Percentiles rank a stretch among this genome's conserved stretches.
These are phyloP conservation scores for Brassica incana DNA, from an alignment of 345 rosid species.

Conservation along the genomic window DNA sequence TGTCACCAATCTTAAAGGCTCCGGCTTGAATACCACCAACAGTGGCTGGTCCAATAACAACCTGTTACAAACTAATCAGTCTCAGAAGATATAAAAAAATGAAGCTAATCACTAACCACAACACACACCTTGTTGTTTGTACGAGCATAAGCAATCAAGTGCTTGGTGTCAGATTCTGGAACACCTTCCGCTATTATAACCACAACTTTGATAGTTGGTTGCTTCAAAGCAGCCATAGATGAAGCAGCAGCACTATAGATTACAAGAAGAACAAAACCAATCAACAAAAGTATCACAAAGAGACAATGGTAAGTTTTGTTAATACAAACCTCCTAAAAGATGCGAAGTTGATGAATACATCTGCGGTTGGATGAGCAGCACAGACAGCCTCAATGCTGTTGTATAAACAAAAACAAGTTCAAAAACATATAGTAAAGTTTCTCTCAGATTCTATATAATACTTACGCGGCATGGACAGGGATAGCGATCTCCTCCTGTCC, in stretches of 20 bases:
- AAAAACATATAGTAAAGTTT: too few species aligned
- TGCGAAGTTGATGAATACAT: slow-evolving; percentile 95
- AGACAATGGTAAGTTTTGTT: not conserved
- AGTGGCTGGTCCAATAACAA: slow-evolving; percentile 90
- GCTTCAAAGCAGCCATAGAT: slow-evolving; percentile 91
- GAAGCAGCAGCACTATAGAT: slow-evolving; percentile 63
- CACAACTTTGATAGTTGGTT: slow-evolving; percentile 81
- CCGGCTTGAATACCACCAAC: slow-evolving; percentile 98
- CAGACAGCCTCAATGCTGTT: slow-evolving; percentile 83
- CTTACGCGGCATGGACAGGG: slow-evolving; percentile 87
- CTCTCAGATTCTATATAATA: too few species aligned
- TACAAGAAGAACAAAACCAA: not conserved
- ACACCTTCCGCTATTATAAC: slow-evolving; percentile 96
- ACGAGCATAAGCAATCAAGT: slow-evolving; percentile 78
- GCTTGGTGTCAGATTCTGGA: slow-evolving; percentile 87
- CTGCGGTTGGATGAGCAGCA: slow-evolving; percentile 91
- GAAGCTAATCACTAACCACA: too few species aligned
- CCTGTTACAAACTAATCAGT: slow-evolving; percentile 44
- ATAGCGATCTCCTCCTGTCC: slow-evolving; percentile 99
- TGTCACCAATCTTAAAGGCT: slow-evolving; percentile 94
- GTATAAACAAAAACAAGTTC: slow-evolving; percentile 29
- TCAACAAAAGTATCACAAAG: slow-evolving; percentile 4
- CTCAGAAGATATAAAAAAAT: not conserved
- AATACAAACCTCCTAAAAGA: slow-evolving; percentile 79
- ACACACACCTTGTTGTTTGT: slow-evolving; percentile 73